Evolutionary conservation across 116 monocot genomes (phyloP), one percentile per base, ranked within the genome.

Genomic region (Cymodocea nodosa): DNA sequence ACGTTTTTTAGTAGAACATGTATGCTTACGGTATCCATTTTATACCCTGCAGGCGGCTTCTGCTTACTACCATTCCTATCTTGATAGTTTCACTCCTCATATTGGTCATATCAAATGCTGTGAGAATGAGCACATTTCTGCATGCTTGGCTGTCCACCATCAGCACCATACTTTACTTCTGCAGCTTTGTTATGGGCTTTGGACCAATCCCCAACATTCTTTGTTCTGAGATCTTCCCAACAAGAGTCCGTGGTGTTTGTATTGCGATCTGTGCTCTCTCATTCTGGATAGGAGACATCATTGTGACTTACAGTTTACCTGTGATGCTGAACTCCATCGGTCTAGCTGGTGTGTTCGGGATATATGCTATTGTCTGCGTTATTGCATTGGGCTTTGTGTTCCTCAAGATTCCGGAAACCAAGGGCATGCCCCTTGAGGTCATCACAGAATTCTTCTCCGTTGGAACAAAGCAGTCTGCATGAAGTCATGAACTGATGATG

Each of bases 391-490:
- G 73, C 12, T 85, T 89, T 40, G 80, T 89, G 17, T 77, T 60
- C 63, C 23, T 82, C 2, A 80, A 74, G 73, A 85, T 89, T 22
- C 89, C 89, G 0, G 85, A 89, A 59, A 89, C 89, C 16, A 89
- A 89, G 73, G 89, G 85, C 35, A 77, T 89, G 76, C 85, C 89
- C 0, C 82, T 85, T 65, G 89, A 89, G 71, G 89, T 89, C 68
- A 89, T 85, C 52, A 78, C 73, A 6, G 85, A 89, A 77, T 85
- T 89, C 82, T 85, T 89, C 39, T 61, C 76, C 2, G 68, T 89
- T 2, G 85, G 85, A 20, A 66, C 89, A 6, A 77, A 78, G 71
- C 52, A 72, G 14, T 17, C 35, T 51, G 59, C 51, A 9, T 30
- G 30, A 30, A 30, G 30, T 30, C 30, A 62, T 36, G 19, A 60